Conservation (phyloP, 129 eudicot species). For the Escallonia rubra region DNA sequence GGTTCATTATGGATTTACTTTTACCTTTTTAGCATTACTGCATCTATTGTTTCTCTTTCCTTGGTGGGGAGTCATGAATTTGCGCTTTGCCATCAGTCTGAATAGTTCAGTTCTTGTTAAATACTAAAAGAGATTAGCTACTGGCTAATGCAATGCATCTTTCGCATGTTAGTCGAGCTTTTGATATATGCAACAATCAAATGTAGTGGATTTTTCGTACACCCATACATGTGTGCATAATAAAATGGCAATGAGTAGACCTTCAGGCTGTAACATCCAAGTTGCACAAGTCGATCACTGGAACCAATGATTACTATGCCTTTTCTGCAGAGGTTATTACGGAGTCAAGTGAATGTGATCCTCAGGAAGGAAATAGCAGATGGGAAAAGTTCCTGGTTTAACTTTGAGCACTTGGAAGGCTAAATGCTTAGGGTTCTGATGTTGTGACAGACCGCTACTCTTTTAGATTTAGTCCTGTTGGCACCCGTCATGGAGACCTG, state of each 20-base stretch:
- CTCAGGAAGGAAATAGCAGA: constrained; percentile 58
- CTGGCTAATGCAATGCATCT: not conserved
- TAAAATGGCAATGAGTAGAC: not conserved
- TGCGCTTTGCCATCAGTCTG: not conserved
- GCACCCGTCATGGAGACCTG: constrained; percentile 31
- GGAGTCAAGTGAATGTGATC: constrained; percentile 50
- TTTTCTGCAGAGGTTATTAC: constrained; percentile 6
- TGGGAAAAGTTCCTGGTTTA: constrained; percentile 39
- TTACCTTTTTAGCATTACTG: no score
- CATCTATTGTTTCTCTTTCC: no score
- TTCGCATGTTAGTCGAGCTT: not conserved
- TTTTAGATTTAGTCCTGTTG: constrained; percentile 28
- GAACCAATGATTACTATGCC: not conserved
- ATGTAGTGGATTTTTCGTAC: not conserved
- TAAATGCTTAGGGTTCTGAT: constrained; percentile 42
- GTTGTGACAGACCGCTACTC: constrained; percentile 47
- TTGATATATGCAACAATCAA: not conserved
- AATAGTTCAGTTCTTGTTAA: not conserved
- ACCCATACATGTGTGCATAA: not conserved
- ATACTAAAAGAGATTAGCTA: not conserved
- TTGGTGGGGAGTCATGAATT: not conserved
- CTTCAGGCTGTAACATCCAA: constrained; percentile 19
- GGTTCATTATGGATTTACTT: no score
- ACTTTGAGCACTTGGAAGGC: constrained; percentile 45
- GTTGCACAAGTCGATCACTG: constrained; percentile 17